A percentile compares a stretch with the other conserved stretches of the same genome.
Conservation (phyloP, 139 green algal genomes). For the Astrephomene gubernaculifera region DNA sequence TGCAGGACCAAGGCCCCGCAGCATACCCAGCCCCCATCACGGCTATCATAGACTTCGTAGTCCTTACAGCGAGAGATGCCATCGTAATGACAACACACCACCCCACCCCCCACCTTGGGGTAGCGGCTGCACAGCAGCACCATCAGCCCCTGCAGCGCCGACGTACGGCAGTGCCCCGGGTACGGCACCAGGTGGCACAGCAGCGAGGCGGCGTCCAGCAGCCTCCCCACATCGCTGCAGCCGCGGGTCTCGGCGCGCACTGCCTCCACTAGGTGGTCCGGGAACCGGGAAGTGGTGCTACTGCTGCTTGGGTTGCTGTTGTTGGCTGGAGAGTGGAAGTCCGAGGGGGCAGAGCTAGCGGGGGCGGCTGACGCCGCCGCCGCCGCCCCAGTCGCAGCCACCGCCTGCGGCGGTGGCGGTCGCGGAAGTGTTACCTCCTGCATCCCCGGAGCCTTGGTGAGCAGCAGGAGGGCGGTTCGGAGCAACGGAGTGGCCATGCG, state of each 20-base stretch:
- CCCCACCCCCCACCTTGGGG: conserved; percentile 68
- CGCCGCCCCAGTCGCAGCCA: conserved; percentile 4
- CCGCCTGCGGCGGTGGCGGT: conserved; percentile 16
- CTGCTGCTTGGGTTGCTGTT: too few species aligned
- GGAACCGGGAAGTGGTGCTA: conserved; percentile 42
- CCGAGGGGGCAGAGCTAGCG: neutral
- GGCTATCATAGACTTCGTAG: too few species aligned
- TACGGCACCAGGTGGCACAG: conserved; percentile 44
- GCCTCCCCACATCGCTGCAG: conserved; percentile 75
- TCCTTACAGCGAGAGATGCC: too few species aligned
- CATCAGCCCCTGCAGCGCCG: conserved; percentile 71
- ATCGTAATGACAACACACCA: too few species aligned
- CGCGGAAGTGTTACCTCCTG: neutral
- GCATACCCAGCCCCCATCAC: too few species aligned
- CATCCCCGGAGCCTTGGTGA: conserved; percentile 44
- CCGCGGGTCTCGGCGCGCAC: conserved; percentile 59
- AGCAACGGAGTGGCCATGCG: conserved; percentile 69
- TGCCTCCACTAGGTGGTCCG: conserved; percentile 62
- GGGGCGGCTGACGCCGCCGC: neutral
- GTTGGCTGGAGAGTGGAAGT: too few species aligned
- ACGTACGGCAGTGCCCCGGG: conserved; percentile 35
- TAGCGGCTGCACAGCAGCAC: conserved; percentile 74
- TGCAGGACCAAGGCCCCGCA: too few species aligned
- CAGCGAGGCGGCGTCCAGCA: conserved; percentile 62
- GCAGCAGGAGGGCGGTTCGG: conserved; percentile 65